phyloP scores from a whole-genome alignment of 148 eudicot genomes.

The Fagopyrum esculentum region DNA sequence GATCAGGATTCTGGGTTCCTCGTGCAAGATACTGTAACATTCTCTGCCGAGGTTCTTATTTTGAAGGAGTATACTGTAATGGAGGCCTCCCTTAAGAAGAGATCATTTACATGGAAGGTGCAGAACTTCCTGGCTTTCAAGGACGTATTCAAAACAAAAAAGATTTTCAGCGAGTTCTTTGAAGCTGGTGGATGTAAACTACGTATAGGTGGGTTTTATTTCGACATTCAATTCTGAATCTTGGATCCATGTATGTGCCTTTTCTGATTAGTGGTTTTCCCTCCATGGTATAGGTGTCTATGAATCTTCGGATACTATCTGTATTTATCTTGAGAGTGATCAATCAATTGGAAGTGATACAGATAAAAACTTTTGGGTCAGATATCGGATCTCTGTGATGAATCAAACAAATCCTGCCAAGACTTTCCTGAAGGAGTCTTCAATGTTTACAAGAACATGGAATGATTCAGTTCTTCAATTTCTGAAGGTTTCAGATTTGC shows the following conservation, averaged over 20 bases:
- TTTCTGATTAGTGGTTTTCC: constrained; percentile 7
- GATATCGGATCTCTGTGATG: constrained; percentile 87
- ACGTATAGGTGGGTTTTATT: constrained; percentile 60
- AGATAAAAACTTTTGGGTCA: constrained; percentile 97
- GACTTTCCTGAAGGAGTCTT: constrained; percentile 97
- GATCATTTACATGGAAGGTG: constrained; percentile 95
- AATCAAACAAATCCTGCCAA: constrained; percentile 84
- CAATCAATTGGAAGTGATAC: constrained; percentile 84
- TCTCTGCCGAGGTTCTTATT: constrained; percentile 92
- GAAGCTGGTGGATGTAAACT: constrained; percentile 99
- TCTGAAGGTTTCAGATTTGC: constrained; percentile 96
- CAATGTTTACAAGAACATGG: constrained; percentile 97
- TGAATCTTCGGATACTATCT: constrained; percentile 95
- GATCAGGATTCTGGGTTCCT: constrained; percentile 98
- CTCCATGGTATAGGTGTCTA: constrained; percentile 69
- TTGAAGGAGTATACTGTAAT: constrained; percentile 53
- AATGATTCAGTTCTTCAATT: constrained; percentile 97
- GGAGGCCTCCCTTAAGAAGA: constrained; percentile 33
- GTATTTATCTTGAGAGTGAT: constrained; percentile 96
- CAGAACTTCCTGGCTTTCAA: constrained; percentile 93
- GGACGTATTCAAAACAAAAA: constrained; percentile 96
- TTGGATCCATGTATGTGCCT: constrained; percentile 13
- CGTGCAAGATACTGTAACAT: constrained; percentile 76
- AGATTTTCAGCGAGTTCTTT: constrained; percentile 96
- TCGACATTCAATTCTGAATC: constrained; percentile 8